These are phyloP conservation scores for Boletus coccyginus DNA, from an alignment of 768 basidiomycete genomes.

Conservation along the genomic window DNA sequence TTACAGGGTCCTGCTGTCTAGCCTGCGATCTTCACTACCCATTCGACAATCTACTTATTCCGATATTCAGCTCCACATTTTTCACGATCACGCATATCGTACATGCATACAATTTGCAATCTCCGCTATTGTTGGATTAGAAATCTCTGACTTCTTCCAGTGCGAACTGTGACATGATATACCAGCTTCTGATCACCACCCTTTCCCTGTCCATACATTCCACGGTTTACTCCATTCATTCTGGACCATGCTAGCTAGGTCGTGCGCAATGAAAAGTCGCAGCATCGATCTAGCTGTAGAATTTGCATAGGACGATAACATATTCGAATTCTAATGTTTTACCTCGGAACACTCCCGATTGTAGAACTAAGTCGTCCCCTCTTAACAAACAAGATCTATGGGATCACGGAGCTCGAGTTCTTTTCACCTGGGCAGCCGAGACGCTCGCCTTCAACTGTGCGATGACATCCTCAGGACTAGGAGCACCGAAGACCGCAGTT, in stretches of 20 bases:
- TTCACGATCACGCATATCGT: constrained; percentile 27
- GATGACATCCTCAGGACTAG: constrained; percentile 80
- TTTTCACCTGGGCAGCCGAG: constrained; percentile 59
- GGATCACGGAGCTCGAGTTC: constrained; percentile 16
- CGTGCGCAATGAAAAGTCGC: constrained; percentile 2
- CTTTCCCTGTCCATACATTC: constrained; percentile 26
- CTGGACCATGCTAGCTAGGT: constrained; percentile 19
- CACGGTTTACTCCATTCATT: constrained; percentile 16
- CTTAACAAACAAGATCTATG: background rate
- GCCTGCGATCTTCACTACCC: constrained; percentile 10
- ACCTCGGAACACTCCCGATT: background rate
- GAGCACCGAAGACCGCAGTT: constrained; percentile 87
- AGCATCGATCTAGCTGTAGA: constrained; percentile 12
- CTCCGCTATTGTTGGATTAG: constrained; percentile 31
- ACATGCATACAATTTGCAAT: constrained; percentile 27
- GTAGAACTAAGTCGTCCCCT: background rate
- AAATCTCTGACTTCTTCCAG: constrained; percentile 20
- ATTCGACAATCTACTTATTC: constrained; percentile 28
- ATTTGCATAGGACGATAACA: constrained; percentile 23
- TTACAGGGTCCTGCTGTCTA: background rate
- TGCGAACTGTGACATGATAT: constrained; percentile 29
- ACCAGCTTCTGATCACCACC: constrained; percentile 27
- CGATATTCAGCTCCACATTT: constrained; percentile 26
- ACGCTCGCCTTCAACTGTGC: constrained; percentile 65
- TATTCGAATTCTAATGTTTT: constrained; percentile 28